These are phyloP conservation scores for Aspergillus avenaceus DNA, from an alignment of 495 filamentous ascomycete species.

Conservation along the genomic window DNA sequence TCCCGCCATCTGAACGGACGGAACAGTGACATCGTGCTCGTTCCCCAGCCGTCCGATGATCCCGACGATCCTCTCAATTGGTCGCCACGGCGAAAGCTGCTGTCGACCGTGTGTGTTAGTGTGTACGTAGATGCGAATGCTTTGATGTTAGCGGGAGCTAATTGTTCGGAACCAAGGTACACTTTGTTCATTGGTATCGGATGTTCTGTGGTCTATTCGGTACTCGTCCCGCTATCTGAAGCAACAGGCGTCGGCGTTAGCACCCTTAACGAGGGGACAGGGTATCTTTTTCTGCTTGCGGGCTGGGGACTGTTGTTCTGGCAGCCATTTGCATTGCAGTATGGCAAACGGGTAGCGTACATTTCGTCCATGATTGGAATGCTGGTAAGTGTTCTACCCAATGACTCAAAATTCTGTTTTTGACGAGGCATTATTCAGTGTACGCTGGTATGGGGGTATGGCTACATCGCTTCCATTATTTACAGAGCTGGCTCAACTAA, in stretches of 20 bases:
- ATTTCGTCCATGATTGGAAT: conserved; percentile 54
- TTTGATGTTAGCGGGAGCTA: neutral
- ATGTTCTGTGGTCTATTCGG: conserved; percentile 57
- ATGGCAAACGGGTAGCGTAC: conserved; percentile 63
- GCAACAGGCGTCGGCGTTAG: conserved; percentile 49
- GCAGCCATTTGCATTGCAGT: conserved; percentile 65
- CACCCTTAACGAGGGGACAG: conserved; percentile 57
- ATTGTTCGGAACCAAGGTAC: conserved; percentile 34
- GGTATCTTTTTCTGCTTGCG: conserved; percentile 59
- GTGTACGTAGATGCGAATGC: conserved; percentile 19
- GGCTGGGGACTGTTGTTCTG: conserved; percentile 65
- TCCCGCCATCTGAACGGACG: conserved; percentile 36
- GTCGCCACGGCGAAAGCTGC: conserved; percentile 50
- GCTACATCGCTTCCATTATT: neutral
- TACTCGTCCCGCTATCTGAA: conserved; percentile 54
- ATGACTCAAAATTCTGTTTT: neutral
- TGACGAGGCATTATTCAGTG: conserved; percentile 15
- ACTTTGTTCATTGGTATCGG: conserved; percentile 59
- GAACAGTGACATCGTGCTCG: conserved; percentile 52
- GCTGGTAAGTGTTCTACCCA: conserved; percentile 26
- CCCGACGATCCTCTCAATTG: conserved; percentile 62
- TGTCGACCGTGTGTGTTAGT: conserved; percentile 48
- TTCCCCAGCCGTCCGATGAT: conserved; percentile 54
- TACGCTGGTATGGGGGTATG: conserved; percentile 41
- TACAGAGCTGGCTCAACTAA: conserved; percentile 1